Evolutionary conservation across 2,329 filamentous ascomycete genomes (phyloP).

Genomic region (Geosmithia morbida): DNA sequence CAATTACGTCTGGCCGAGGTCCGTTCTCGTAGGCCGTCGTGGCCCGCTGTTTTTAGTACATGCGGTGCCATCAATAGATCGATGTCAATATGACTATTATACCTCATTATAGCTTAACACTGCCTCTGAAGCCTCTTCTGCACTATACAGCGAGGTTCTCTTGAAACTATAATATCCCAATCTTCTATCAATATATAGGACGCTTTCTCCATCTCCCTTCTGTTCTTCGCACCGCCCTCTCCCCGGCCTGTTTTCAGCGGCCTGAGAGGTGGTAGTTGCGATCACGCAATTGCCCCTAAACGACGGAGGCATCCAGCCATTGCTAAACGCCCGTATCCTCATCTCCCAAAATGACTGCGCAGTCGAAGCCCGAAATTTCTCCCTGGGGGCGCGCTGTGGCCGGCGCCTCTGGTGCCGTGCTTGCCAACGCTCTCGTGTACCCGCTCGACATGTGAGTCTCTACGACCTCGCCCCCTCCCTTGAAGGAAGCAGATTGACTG

Average conservation of each 20-base stretch:
- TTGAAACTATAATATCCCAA: background rate
- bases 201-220: background rate
- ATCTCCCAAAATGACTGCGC: constrained; percentile 8
- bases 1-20: constrained; percentile 2
- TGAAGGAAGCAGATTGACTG: background rate
- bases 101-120: background rate
- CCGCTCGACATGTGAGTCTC: constrained; percentile 79
- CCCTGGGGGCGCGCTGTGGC: constrained; percentile 90
- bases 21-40: background rate
- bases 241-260: too few relatives aligned
- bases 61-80: background rate
- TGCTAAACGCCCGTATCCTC: background rate
- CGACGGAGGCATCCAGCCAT: background rate
- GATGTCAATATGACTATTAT: background rate
- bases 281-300: background rate
- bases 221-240: background rate
- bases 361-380: constrained; percentile 59
- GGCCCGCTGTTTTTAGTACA: background rate
- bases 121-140: background rate
- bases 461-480: background rate
- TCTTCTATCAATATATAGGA: background rate
- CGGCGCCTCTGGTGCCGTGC: constrained; percentile 80
- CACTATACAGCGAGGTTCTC: background rate
- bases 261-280: background rate
- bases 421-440: constrained; percentile 92